phyloP scores from a whole-genome alignment of 2,329 filamentous ascomycete species.

The Alternaria consortialis region DNA sequence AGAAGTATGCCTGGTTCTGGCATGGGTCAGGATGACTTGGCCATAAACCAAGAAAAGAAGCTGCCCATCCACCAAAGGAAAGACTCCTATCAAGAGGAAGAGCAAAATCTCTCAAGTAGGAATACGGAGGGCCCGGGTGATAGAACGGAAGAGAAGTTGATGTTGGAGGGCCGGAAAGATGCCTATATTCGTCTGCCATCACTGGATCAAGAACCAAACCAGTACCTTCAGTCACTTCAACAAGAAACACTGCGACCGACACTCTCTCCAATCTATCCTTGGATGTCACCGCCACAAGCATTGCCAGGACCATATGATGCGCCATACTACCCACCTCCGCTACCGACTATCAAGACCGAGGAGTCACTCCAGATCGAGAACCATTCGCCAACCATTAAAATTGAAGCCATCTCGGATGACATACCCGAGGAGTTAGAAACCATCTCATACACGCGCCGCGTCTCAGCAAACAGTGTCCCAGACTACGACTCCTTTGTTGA shows the following conservation, averaged over 20 bases:
- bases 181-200: background rate
- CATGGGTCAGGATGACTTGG: conserved; percentile 1
- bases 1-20: conserved; percentile 19
- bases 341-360: conserved; percentile 32
- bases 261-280: conserved; percentile 43
- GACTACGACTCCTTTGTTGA: conserved; percentile 24
- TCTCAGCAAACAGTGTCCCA: conserved; percentile 36
- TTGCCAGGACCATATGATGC: conserved; percentile 49
- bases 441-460: conserved; percentile 37
- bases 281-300: conserved; percentile 41
- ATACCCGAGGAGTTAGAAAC: conserved; percentile 11
- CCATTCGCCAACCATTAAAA: conserved; percentile 9
- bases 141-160: background rate
- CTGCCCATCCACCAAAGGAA: conserved; percentile 6
- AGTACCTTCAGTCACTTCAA: conserved; percentile 24
- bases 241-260: conserved; percentile 27
- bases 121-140: background rate
- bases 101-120: background rate
- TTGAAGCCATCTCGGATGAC: conserved; percentile 13
- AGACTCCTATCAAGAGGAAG: conserved; percentile 6
- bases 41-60: conserved; percentile 1
- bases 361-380: conserved; percentile 23
- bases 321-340: conserved; percentile 45
- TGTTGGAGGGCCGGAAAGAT: background rate
- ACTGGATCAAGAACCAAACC: conserved; percentile 13